Base-by-base conservation (phyloP, 192 early-diverging fungal species). In the Coemansia sp. region DNA sequence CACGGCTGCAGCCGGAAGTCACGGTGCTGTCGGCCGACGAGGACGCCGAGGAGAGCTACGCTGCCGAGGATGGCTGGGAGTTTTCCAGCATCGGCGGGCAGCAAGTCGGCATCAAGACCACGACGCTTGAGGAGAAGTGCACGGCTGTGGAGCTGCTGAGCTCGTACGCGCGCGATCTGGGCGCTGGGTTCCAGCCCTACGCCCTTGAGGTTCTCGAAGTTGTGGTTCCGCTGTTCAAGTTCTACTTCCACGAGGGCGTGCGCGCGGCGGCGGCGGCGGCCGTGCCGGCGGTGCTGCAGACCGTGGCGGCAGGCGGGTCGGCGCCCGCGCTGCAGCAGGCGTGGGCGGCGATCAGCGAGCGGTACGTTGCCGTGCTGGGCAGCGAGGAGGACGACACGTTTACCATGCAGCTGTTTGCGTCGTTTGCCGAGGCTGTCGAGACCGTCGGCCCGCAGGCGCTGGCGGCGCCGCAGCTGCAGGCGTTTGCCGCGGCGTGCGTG, bases 241-340 rank as follows among this genome's bases (percentile, higher is more conserved):
- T 98, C 79, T 93, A 91, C 71, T 97, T 95, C 86, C 91, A 98
- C 68, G 95, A 98, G 58, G 95, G 90, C 62, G 94, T 98, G 32
- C 81, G 94, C 27, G 78, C 88, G 43, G 91, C 95, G 8, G 93
- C 95, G 2, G 90, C 90, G 7, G 75, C 81, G 0, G 70, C 85
- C 0, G 87, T 99, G 56, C 92, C 95, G 7, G 78, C 80, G 18
- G 69, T 99, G 51, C 78, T 99, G 51, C 68, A 68, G 38, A 53
- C 83, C 25, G 77, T 85, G 29, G 78, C 80, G 46, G 74, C 81
- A 25, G 72, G 55, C 4, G 65, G 61, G 17, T 59, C 71, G 22
- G 61, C 37, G 0, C 40, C 63, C 9, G 58, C 67, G 21, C 67
- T 67, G 50, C 70, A 83, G 47, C 72, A 57, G 53, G 57, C 64